Percentiles rank a stretch among this genome's conserved stretches.
Evolutionary conservation across 805 yeast species (phyloP).

Genomic region (Sungouiozyma ichnusensis): DNA sequence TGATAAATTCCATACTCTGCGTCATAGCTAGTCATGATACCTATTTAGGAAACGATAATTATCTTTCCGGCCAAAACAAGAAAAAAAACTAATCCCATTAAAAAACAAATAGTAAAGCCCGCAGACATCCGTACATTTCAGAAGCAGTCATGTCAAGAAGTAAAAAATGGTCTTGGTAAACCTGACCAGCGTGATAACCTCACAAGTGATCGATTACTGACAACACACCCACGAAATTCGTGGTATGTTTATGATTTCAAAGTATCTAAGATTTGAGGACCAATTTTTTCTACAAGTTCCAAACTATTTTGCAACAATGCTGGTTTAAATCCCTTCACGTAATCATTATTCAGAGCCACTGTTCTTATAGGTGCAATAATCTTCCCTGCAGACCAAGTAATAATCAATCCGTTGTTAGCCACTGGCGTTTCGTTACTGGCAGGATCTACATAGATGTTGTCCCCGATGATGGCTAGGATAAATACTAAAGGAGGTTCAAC

Average conservation of each 20-base stretch:
- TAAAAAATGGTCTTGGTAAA: too few species aligned
- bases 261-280: slow-evolving; percentile 51
- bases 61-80: too few species aligned
- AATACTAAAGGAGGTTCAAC: slow-evolving; percentile 58
- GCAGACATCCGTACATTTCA: too few species aligned
- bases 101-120: too few species aligned
- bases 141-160: too few species aligned
- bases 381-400: slow-evolving; percentile 60
- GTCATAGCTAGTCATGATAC: too few species aligned
- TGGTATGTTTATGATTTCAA: slow-evolving; percentile 33
- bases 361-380: slow-evolving; percentile 67
- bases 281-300: slow-evolving; percentile 48
- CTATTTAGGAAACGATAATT: too few species aligned
- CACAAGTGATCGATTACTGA: too few species aligned
- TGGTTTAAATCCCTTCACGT: slow-evolving; percentile 46
- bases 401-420: slow-evolving; percentile 68
- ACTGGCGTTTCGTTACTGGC: slow-evolving; percentile 82
- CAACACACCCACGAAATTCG: too few species aligned
- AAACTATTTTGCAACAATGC: slow-evolving; percentile 41
- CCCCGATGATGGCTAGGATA: slow-evolving; percentile 65
- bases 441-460: slow-evolving; percentile 66
- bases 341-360: slow-evolving; percentile 42
- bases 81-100: too few species aligned
- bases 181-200: too few species aligned
- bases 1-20: too few species aligned